Base-by-base conservation (phyloP, 2,329 filamentous ascomycete species). In the Fusarium aywerte region DNA sequence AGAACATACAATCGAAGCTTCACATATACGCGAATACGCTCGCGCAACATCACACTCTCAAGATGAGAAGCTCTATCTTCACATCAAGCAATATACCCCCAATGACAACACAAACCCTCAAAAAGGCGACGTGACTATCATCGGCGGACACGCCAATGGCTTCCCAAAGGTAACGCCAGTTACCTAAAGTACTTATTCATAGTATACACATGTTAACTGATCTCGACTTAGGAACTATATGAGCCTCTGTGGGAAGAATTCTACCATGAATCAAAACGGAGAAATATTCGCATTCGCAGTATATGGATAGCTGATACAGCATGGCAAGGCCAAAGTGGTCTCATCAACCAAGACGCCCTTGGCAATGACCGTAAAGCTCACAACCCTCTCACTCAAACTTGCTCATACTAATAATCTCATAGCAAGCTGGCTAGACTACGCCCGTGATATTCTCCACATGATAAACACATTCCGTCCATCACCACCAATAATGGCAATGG, bases 251-350 rank as follows among this genome's bases (percentile, higher is more conserved):
- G 93, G 91, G 92, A 95, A 60, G 92, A 97, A 50, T 81, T 97
- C 3, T 82, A 91, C 69, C 79, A 83, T 18, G 80, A 83, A 18
- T 81, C 89, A 7, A 84, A 85, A 67, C 75, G 78, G 15, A 81
- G 84, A 56, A 89, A 88, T 18, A 87, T 96, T 71, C 83, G 85
- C 3, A 92, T 98, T 71, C 87, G 92, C 58, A 84, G 87, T 64
- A 94, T 98, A 70, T 97, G 92, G 91, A 96, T 97, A 71, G 89
- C 92, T 64, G 95, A 98, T 79, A 87, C 91, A n/a, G 89, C 92
- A 29, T 90, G 93, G 75, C 92, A 97, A 80, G 94, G 94, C 33
- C 83, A 87, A 72, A 96, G 92, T 75, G 88, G 90, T 36, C 81
- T 92, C 12, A 75, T 96, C 39, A 98, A 97, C 76, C 90, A 94